Evolutionary conservation across 2,329 filamentous ascomycete species (phyloP).

Genomic region (Drechslerella coelobrocha): DNA sequence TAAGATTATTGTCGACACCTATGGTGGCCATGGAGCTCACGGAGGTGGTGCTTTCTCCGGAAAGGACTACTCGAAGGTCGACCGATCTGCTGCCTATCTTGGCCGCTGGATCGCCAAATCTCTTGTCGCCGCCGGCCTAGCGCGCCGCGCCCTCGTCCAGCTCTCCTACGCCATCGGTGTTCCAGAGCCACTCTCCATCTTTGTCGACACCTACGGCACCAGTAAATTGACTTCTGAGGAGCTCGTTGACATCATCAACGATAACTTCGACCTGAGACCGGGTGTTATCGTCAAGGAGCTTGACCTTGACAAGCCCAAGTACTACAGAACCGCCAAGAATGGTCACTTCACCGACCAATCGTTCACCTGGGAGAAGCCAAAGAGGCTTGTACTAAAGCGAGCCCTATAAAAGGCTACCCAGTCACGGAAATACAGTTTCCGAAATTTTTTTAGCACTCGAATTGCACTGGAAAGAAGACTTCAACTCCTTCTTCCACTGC

Average conservation of each 20-base stretch:
- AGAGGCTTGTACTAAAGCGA: conserved; percentile 84
- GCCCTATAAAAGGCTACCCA: conserved; percentile 49
- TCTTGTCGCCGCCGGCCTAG: conserved; percentile 83
- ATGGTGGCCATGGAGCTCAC: conserved; percentile 99
- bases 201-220: conserved; percentile 97
- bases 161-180: conserved; percentile 99
- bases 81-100: conserved; percentile 96
- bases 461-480: conserved; percentile 51
- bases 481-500: conserved; percentile 52
- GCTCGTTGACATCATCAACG: conserved; percentile 89
- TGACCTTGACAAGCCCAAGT: conserved; percentile 93
- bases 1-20: conserved; percentile 99
- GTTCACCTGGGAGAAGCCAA: conserved; percentile 99
- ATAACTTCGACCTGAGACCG: conserved; percentile 97
- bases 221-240: conserved; percentile 87
- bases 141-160: conserved; percentile 92
- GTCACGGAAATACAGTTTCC: not conserved
- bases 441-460: conserved; percentile 30
- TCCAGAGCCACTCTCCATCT: conserved; percentile 95
- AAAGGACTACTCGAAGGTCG: conserved; percentile 99
- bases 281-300: conserved; percentile 99
- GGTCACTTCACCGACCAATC: conserved; percentile 98
- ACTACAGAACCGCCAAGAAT: conserved; percentile 98
- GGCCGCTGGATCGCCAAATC: conserved; percentile 99
- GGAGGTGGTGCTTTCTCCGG: conserved; percentile 99